A percentile compares a stretch with the other conserved stretches of the same genome.
These are phyloP conservation scores for Pleurotus tuber-regium DNA, from an alignment of 768 basidiomycete genomes.

Conservation along the genomic window DNA sequence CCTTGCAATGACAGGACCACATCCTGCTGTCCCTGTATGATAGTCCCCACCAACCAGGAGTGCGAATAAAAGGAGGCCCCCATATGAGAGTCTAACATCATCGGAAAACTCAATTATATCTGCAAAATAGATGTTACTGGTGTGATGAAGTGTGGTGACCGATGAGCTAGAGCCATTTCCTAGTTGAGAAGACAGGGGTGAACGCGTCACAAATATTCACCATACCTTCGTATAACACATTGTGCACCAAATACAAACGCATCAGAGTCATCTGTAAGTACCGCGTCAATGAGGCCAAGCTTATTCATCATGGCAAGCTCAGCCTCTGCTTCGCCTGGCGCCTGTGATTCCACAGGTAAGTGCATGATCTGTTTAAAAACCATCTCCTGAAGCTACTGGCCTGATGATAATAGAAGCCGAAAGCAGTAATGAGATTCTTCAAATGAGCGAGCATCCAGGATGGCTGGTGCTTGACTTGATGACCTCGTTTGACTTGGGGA, in stretches of 20 bases:
- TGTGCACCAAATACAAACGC: constrained; percentile 38
- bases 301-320: constrained; percentile 39
- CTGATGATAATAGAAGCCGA: constrained; percentile 16
- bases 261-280: constrained; percentile 49
- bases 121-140: no score
- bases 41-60: background rate
- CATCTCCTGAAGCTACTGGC: constrained; percentile 36
- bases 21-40: background rate
- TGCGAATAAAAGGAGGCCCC: background rate
- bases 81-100: background rate
- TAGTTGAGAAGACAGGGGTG: no score
- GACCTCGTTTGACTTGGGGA: constrained; percentile 61
- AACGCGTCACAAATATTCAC: no score
- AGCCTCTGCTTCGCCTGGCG: constrained; percentile 45
- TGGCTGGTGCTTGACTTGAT: no score
- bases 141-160: no score
- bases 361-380: constrained; percentile 42
- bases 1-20: background rate
- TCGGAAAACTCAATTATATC: background rate
- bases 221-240: constrained; percentile 24
- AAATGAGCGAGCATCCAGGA: constrained; percentile 14
- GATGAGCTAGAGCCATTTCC: no score
- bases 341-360: constrained; percentile 50
- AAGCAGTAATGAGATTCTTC: constrained; percentile 6
- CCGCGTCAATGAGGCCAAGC: constrained; percentile 37